Percentiles rank a stretch among this genome's conserved stretches.
Conservation (phyloP, 2,329 filamentous ascomycete species). For the Neofusicoccum kwambonambiense region DNA sequence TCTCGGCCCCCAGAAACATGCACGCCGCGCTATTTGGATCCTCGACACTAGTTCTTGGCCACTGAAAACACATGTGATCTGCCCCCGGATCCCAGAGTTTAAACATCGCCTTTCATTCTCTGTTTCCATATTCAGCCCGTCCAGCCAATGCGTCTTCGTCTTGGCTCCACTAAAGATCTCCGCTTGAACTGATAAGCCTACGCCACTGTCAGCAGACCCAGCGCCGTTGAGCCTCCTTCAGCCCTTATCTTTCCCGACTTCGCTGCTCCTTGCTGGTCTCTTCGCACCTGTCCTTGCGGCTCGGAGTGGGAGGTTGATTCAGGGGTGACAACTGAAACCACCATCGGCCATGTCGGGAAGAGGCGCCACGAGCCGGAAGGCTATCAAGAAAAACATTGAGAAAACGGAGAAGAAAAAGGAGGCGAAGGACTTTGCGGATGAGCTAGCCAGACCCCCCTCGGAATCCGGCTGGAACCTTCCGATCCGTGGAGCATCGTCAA, state of each 20-base stretch:
- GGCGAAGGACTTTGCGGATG: conserved; percentile 31
- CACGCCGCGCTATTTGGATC: neutral
- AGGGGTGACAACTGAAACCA: neutral
- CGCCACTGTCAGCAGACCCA: neutral
- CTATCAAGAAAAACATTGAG: conserved; percentile 39
- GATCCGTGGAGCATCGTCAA: neutral
- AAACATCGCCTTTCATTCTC: neutral
- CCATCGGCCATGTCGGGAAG: conserved; percentile 36
- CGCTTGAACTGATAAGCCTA: neutral
- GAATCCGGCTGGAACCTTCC: conserved; percentile 15
- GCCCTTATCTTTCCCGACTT: neutral
- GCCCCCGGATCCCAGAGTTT: neutral
- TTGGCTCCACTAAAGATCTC: conserved; percentile 3
- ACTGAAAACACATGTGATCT: neutral
- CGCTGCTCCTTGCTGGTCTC: neutral
- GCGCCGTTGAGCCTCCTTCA: neutral
- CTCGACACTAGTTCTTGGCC: neutral
- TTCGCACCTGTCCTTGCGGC: too few relatives aligned
- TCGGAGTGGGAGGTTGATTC: neutral
- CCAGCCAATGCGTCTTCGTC: neutral
- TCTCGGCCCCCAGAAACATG: neutral
- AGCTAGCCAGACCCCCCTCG: conserved; percentile 17
- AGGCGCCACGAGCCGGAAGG: conserved; percentile 41
- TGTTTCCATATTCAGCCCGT: neutral
- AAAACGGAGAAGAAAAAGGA: conserved; percentile 40